phyloP scores from a whole-genome alignment of 2,329 filamentous ascomycete species.

The Alternaria burnsii region DNA sequence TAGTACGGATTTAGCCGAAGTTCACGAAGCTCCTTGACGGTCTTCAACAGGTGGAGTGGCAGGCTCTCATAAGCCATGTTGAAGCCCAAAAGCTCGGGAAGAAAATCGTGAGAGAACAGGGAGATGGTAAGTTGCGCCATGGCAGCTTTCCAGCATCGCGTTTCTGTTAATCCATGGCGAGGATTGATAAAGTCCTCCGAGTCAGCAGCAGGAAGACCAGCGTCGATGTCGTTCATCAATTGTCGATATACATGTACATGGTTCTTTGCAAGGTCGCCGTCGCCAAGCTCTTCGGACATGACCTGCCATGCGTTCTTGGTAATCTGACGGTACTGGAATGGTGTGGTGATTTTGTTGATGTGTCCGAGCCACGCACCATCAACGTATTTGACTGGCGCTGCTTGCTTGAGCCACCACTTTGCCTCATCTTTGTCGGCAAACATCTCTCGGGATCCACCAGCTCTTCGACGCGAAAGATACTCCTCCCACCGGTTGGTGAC shows the following conservation, averaged over 20 bases:
- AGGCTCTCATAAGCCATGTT: slow-evolving; percentile 60
- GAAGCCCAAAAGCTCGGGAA: slow-evolving; percentile 62
- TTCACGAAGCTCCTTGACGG: slow-evolving; percentile 56
- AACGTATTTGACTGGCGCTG: slow-evolving; percentile 57
- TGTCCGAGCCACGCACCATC: slow-evolving; percentile 61
- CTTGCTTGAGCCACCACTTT: slow-evolving; percentile 52
- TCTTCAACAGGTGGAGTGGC: slow-evolving; percentile 52
- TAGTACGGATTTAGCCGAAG: slow-evolving; percentile 57
- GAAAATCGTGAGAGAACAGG: slow-evolving; percentile 59
- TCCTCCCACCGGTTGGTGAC: slow-evolving; percentile 46
- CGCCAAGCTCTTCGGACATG: slow-evolving; percentile 61
- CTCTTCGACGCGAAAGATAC: slow-evolving; percentile 47
- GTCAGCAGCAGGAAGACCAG: slow-evolving; percentile 44
- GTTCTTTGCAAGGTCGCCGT: slow-evolving; percentile 58
- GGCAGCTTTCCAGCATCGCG: slow-evolving; percentile 55
- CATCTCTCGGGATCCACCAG: slow-evolving; percentile 49
- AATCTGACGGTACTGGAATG: slow-evolving; percentile 51
- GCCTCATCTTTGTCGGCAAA: slow-evolving; percentile 49
- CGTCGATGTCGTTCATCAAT: slow-evolving; percentile 44
- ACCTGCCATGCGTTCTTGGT: slow-evolving; percentile 59
- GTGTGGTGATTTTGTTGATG: slow-evolving; percentile 56
- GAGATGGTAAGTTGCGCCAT: slow-evolving; percentile 58
- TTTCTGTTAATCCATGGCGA: slow-evolving; percentile 35
- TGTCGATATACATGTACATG: slow-evolving; percentile 53
- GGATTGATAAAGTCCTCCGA: slow-evolving; percentile 41